These are phyloP conservation scores for Escovopsis sp. DNA, from an alignment of 2,329 filamentous ascomycete species.

Conservation along the genomic window DNA sequence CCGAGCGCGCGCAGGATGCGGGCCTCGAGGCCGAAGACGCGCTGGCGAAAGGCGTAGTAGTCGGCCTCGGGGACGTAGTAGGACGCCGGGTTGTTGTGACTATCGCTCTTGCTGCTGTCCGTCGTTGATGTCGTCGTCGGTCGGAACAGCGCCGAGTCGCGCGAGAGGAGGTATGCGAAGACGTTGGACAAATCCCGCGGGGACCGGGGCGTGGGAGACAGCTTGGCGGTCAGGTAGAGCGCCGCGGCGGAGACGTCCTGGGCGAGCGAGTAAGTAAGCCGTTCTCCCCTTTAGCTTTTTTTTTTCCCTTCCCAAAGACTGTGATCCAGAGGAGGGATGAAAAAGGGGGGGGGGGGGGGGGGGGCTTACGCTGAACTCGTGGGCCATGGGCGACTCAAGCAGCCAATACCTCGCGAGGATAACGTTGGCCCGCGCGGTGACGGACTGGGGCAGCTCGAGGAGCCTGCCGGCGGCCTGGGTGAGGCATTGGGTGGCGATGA, in stretches of 20 bases:
- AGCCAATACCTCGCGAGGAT: conserved; percentile 72
- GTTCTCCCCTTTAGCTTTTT: not conserved
- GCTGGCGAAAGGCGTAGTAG: conserved; percentile 49
- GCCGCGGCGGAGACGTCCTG: conserved; percentile 71
- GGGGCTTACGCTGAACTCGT: conserved; percentile 39
- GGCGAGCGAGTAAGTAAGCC: too few species aligned
- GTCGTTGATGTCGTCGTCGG: conserved; percentile 11
- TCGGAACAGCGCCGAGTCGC: conserved; percentile 40
- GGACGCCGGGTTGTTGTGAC: conserved; percentile 28
- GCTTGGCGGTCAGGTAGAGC: conserved; percentile 70
- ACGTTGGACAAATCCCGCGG: conserved; percentile 72
- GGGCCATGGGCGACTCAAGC: conserved; percentile 36
- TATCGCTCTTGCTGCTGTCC: too few species aligned
- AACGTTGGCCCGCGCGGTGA: conserved; percentile 74
- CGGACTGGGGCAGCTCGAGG: conserved; percentile 69
- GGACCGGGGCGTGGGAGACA: conserved; percentile 61
- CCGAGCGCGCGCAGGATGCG: conserved; percentile 60
- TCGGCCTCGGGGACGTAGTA: conserved; percentile 61
- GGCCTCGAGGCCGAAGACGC: conserved; percentile 60
- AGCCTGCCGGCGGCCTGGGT: conserved; percentile 70
- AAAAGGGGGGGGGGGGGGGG: not conserved
- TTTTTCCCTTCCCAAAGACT: conserved; percentile 1
- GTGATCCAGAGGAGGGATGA: not conserved
- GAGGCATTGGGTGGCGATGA: conserved; percentile 56
- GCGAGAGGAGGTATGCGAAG: conserved; percentile 64